Evolutionary conservation across 2,329 filamentous ascomycete genomes (phyloP).

Genomic region (Alternaria tenuissima): DNA sequence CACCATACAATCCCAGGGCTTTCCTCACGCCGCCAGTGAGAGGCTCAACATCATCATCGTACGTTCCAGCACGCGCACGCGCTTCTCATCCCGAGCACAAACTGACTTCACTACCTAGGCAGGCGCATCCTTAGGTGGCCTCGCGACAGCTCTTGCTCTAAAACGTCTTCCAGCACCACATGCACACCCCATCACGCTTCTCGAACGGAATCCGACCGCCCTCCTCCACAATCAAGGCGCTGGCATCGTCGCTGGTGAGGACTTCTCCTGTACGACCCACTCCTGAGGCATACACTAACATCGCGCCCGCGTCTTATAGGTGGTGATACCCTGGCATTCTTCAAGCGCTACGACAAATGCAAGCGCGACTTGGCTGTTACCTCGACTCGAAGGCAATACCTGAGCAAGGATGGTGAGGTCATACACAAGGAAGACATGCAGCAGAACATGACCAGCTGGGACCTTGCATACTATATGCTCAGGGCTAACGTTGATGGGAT

Average conservation of each 20-base stretch:
- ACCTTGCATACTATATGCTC: conserved; percentile 44
- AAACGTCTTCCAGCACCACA: conserved; percentile 34
- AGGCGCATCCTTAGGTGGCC: conserved; percentile 41
- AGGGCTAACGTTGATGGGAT: conserved; percentile 43
- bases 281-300: too few relatives aligned
- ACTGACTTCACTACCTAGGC: conserved; percentile 23
- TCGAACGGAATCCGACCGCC: conserved; percentile 42
- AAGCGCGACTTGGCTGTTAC: conserved; percentile 35
- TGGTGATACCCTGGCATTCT: conserved; percentile 40
- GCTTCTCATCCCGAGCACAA: not conserved
- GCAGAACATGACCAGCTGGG: conserved; percentile 51
- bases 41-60: conserved; percentile 42
- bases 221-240: conserved; percentile 45
- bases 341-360: conserved; percentile 40
- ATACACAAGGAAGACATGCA: conserved; percentile 39
- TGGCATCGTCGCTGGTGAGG: conserved; percentile 40
- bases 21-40: conserved; percentile 20
- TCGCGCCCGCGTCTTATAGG: too few relatives aligned
- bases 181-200: conserved; percentile 37
- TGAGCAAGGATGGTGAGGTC: conserved; percentile 39
- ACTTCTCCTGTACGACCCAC: too few relatives aligned
- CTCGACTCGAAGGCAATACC: conserved; percentile 37
- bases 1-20: conserved; percentile 17
- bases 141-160: conserved; percentile 40
- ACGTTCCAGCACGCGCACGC: conserved; percentile 4